Evolutionary conservation across 805 yeast species (phyloP).

Genomic region (Myxozyma neglecta): DNA sequence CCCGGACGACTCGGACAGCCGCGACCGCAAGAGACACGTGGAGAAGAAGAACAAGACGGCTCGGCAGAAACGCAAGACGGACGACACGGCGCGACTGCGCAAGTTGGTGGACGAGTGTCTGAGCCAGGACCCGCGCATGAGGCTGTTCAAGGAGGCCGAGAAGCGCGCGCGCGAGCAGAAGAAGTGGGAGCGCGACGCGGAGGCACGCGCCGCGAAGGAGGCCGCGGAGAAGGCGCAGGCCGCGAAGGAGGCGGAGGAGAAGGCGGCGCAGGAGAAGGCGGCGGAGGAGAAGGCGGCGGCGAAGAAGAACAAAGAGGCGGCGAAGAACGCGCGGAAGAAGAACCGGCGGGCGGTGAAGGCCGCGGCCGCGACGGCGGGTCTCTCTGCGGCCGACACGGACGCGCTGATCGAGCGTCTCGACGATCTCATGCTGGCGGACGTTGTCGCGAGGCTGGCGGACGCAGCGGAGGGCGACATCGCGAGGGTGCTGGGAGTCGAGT

Average conservation of each 20-base stretch:
- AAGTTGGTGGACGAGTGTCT: constrained; percentile 86
- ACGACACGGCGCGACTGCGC: constrained; percentile 86
- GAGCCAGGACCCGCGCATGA: constrained; percentile 91
- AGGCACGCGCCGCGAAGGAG: constrained; percentile 94
- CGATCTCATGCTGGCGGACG: constrained; percentile 73
- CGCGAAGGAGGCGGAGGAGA: constrained; percentile 79
- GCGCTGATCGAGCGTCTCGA: constrained; percentile 75
- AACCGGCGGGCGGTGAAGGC: constrained; percentile 84
- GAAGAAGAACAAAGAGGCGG: constrained; percentile 95
- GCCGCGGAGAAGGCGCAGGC: constrained; percentile 81
- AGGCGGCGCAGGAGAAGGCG: constrained; percentile 67
- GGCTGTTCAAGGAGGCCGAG: constrained; percentile 87
- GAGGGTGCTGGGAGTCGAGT: constrained; percentile 52
- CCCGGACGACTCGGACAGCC: constrained; percentile 98
- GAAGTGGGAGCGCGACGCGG: constrained; percentile 99
- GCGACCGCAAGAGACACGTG: constrained; percentile 98
- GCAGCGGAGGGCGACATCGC: constrained; percentile 57
- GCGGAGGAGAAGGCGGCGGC: constrained; percentile 70
- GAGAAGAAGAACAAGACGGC: constrained; percentile 97
- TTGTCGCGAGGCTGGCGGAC: constrained; percentile 68
- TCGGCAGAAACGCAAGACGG: constrained; percentile 96
- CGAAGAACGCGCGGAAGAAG: constrained; percentile 89
- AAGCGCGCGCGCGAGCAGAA: constrained; percentile 89
- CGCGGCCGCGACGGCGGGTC: constrained; percentile 76
- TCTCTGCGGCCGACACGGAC: constrained; percentile 77